phyloP scores from a whole-genome alignment of 805 yeast species.

The Kregervanrija fluxuum region DNA sequence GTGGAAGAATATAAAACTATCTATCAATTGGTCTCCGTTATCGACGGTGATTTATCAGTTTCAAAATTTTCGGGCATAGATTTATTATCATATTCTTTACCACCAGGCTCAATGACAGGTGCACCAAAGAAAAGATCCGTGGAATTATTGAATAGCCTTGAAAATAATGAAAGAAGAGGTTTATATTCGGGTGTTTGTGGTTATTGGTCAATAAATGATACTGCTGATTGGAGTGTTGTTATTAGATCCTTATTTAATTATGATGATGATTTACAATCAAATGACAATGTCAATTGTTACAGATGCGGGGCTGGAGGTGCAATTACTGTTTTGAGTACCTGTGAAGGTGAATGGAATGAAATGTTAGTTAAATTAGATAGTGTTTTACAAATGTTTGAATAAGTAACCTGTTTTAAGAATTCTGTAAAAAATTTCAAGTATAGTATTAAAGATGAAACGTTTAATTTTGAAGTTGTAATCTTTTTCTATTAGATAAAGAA shows the following conservation, averaged over 20 bases:
- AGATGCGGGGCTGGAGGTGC: constrained; percentile 98
- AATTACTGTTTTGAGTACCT: constrained; percentile 77
- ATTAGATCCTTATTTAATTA: constrained; percentile 78
- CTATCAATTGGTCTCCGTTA: constrained; percentile 85
- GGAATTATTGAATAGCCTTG: constrained; percentile 62
- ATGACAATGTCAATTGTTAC: constrained; percentile 40
- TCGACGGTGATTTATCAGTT: constrained; percentile 50
- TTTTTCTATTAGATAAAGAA: constrained; percentile 24
- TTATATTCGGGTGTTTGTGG: constrained; percentile 93
- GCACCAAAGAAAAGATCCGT: constrained; percentile 96
- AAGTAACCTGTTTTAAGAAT: neutral
- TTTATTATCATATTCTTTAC: constrained; percentile 67
- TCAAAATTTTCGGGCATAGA: constrained; percentile 61
- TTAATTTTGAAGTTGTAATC: constrained; percentile 26
- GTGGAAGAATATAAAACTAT: constrained; percentile 92
- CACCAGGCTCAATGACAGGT: constrained; percentile 99
- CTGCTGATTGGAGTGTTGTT: constrained; percentile 93
- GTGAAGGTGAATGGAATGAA: constrained; percentile 88
- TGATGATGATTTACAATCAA: constrained; percentile 32
- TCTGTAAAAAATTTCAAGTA: neutral
- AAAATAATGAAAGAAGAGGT: constrained; percentile 59
- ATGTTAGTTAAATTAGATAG: constrained; percentile 75
- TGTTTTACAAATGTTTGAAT: constrained; percentile 63
- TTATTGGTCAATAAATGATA: constrained; percentile 83
- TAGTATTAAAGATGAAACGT: neutral